Evolutionary conservation across 805 yeast genomes (phyloP).

Genomic region (Candida vaughaniae): DNA sequence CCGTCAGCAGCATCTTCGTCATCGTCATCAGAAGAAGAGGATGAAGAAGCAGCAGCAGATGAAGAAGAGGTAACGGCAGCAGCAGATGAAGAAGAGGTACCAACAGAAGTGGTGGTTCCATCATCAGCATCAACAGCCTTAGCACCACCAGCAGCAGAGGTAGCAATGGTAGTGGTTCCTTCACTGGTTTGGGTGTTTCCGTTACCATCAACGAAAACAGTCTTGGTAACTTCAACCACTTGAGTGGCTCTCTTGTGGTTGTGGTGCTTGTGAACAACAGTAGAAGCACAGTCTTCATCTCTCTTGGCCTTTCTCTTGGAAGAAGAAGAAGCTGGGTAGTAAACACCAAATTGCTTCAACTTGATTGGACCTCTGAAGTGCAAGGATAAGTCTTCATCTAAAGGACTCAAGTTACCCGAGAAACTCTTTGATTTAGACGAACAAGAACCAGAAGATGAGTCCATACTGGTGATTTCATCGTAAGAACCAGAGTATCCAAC

Average conservation of each 20-base stretch:
- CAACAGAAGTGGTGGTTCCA: constrained; percentile 46
- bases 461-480: constrained; percentile 75
- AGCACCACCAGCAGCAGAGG: constrained; percentile 5
- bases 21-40: constrained; percentile 40
- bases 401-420: constrained; percentile 73
- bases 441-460: constrained; percentile 67
- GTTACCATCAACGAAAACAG: constrained; percentile 64
- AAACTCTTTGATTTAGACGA: constrained; percentile 55
- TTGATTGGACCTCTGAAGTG: constrained; percentile 90
- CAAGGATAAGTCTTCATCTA: constrained; percentile 82
- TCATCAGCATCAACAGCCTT: constrained; percentile 6
- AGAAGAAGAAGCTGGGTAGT: constrained; percentile 56
- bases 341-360: constrained; percentile 84
- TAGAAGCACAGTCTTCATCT: constrained; percentile 44
- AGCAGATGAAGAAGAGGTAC: constrained; percentile 23
- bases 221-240: constrained; percentile 72
- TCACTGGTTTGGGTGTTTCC: constrained; percentile 41
- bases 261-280: constrained; percentile 47
- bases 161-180: constrained; percentile 20
- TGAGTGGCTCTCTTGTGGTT: constrained; percentile 62
- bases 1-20: constrained; percentile 43
- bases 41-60: constrained; percentile 21
- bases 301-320: constrained; percentile 41
- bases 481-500: constrained; percentile 88
- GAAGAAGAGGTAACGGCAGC: constrained; percentile 21